Evolutionary conservation across 2,329 filamentous ascomycete genomes (phyloP).

Genomic region (Microdochium bolleyi): DNA sequence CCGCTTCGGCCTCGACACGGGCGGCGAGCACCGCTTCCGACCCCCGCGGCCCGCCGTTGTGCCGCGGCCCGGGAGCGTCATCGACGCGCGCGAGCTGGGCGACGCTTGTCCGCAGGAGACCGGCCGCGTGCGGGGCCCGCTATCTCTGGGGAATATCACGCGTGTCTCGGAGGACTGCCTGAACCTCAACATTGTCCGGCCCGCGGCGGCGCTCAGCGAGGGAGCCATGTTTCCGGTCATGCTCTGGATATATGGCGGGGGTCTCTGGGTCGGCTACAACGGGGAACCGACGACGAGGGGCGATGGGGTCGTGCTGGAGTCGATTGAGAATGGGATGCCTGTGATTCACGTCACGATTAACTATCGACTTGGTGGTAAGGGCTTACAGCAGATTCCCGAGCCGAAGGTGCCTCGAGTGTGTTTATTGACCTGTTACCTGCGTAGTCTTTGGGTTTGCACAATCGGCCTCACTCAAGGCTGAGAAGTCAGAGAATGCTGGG

Average conservation of each 20-base stretch:
- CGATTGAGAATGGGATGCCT: constrained; percentile 24
- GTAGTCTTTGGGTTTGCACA: constrained; percentile 9
- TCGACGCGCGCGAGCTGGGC: constrained; percentile 30
- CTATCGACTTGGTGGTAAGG: constrained; percentile 7
- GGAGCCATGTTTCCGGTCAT: constrained; percentile 19
- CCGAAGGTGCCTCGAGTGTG: not conserved
- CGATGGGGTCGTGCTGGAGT: constrained; percentile 30
- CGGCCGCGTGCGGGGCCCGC: constrained; percentile 16
- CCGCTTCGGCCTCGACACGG: constrained; percentile 36
- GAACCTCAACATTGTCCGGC: constrained; percentile 18
- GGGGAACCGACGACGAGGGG: constrained; percentile 22
- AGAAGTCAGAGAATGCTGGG: constrained; percentile 27
- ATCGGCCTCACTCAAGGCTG: constrained; percentile 4
- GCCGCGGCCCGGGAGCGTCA: constrained; percentile 18
- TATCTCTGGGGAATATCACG: constrained; percentile 26
- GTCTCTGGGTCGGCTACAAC: constrained; percentile 14
- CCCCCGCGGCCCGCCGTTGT: constrained; percentile 28
- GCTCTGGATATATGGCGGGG: constrained; percentile 17
- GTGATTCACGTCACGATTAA: constrained; percentile 18
- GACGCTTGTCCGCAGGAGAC: constrained; percentile 34
- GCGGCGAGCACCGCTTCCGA: constrained; percentile 35
- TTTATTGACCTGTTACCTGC: not conserved
- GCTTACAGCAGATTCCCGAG: not conserved
- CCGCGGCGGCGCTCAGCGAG: constrained; percentile 10
- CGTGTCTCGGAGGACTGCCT: constrained; percentile 21